These are phyloP conservation scores for Mycena venus DNA, from an alignment of 768 basidiomycete species.

Conservation along the genomic window DNA sequence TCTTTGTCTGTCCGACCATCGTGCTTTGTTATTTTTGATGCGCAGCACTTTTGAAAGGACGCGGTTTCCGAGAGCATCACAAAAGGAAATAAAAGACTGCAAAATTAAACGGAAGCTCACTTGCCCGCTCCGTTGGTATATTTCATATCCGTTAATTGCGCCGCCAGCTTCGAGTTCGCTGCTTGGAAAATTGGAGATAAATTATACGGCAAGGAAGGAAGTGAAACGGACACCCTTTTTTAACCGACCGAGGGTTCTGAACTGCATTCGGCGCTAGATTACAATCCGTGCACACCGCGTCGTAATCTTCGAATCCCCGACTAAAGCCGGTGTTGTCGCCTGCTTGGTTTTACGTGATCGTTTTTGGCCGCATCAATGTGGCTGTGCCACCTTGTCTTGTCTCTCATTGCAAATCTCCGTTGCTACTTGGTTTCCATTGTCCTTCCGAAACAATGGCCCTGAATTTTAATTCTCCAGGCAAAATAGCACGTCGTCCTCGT, in stretches of 20 bases:
- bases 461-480: constrained; percentile 24
- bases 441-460: not conserved
- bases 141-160: too few relatives aligned
- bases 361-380: not conserved
- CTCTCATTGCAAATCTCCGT: not conserved
- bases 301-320: not conserved
- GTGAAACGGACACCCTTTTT: too few relatives aligned
- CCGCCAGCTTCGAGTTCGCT: too few relatives aligned
- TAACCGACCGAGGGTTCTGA: too few relatives aligned
- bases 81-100: not conserved
- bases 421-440: not conserved
- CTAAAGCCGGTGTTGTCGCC: not conserved
- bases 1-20: constrained; percentile 1
- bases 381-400: not conserved
- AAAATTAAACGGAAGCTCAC: too few relatives aligned
- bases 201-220: too few relatives aligned
- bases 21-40: not conserved
- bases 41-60: not conserved
- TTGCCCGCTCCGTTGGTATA: too few relatives aligned
- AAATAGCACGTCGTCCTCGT: constrained; percentile 18
- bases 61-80: not conserved
- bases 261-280: too few relatives aligned
- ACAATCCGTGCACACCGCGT: too few relatives aligned
- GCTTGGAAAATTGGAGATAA: too few relatives aligned
- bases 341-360: not conserved